phyloP scores from a whole-genome alignment of 352 stramenopile genomes.

The Phytophthora hybrid region DNA sequence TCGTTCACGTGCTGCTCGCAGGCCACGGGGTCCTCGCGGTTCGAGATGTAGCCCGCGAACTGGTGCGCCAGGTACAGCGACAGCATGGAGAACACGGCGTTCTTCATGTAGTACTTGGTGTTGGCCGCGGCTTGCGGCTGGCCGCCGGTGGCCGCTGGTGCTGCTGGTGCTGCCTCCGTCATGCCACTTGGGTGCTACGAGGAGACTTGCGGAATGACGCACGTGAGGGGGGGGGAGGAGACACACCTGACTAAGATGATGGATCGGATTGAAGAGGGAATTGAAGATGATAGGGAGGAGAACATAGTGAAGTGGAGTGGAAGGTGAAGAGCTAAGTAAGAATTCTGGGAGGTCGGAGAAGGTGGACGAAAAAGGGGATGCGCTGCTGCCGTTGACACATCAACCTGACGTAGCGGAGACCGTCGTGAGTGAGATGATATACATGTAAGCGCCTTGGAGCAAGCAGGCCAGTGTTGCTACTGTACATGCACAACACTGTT shows the following conservation, averaged over 20 bases:
- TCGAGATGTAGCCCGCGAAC: conserved; percentile 65
- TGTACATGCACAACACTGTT: too few relatives aligned
- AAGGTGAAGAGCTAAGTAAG: background rate
- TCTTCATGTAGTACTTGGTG: conserved; percentile 78
- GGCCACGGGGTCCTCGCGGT: conserved; percentile 64
- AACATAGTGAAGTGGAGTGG: background rate
- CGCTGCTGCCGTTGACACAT: background rate
- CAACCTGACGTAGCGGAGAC: background rate
- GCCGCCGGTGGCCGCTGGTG: background rate
- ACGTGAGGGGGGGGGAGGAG: conserved; percentile 12
- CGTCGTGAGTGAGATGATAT: too few relatives aligned
- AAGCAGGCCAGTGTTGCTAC: too few relatives aligned
- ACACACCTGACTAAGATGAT: background rate
- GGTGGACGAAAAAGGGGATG: conserved; percentile 20
- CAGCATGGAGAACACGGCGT: conserved; percentile 79
- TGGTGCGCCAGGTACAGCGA: conserved; percentile 68
- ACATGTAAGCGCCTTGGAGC: background rate
- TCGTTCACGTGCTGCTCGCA: conserved; percentile 77
- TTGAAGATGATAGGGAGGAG: background rate
- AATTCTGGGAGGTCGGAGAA: background rate
- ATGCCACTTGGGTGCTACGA: conserved; percentile 32
- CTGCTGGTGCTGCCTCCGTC: conserved; percentile 35
- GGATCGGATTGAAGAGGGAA: background rate
- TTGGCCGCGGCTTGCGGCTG: conserved; percentile 49
- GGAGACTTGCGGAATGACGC: conserved; percentile 40